A percentile compares a stretch with the other conserved stretches of the same genome.
Conservation (phyloP, 257 asterid genomes). For the Ehretia macrophylla region DNA sequence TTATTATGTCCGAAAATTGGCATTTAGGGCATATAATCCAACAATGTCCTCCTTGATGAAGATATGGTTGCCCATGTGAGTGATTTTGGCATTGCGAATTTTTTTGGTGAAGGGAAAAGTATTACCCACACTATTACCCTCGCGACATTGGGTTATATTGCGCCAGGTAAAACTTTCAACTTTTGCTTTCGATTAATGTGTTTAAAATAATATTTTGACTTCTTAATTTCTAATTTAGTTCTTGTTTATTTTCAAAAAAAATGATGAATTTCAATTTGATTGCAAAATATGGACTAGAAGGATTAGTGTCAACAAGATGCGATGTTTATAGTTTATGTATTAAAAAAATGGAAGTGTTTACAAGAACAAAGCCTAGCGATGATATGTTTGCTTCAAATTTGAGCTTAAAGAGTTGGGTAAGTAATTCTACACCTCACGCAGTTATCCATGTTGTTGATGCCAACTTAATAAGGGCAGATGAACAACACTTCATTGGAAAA, state of each 20-base stretch:
- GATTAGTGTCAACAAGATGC: background rate
- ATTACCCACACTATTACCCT: too few species aligned
- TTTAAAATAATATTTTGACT: too few species aligned
- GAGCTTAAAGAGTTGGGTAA: conserved; percentile 3
- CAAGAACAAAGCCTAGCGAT: background rate
- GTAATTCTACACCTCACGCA: background rate
- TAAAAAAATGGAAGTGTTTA: too few species aligned
- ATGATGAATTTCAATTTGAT: background rate
- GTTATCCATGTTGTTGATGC: conserved; percentile 2
- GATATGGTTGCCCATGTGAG: background rate
- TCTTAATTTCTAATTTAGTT: too few species aligned
- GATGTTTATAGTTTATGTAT: background rate
- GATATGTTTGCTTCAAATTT: conserved; percentile 3
- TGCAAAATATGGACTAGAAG: background rate
- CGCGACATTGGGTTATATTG: too few species aligned
- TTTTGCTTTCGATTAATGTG: too few species aligned
- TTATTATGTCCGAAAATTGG: too few species aligned
- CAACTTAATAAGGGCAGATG: background rate
- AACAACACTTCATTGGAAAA: background rate
- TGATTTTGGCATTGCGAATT: too few species aligned
- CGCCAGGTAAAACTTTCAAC: too few species aligned
- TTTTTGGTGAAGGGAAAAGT: too few species aligned
- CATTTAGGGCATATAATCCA: too few species aligned
- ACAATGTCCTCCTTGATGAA: background rate
- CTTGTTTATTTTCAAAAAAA: too few species aligned